phyloP scores from a whole-genome alignment of 768 basidiomycete genomes.

The Termitomyces sp. region DNA sequence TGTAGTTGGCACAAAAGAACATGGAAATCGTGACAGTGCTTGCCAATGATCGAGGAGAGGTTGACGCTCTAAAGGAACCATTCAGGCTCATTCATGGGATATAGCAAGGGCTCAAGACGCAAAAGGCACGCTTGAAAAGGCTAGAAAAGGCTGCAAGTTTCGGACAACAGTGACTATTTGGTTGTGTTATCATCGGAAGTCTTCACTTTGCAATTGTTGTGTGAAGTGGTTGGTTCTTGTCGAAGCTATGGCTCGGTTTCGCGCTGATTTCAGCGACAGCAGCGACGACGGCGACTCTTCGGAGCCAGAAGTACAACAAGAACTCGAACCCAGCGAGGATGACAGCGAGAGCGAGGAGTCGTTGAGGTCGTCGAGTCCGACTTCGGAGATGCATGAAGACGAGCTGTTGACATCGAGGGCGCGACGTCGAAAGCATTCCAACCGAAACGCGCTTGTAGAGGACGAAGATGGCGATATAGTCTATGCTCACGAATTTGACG shows the following conservation, averaged over 20 bases:
- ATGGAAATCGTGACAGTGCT: no score
- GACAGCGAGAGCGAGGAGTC: slow-evolving; percentile 31
- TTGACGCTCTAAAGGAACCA: no score
- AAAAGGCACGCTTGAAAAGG: no score
- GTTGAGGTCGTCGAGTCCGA: slow-evolving; percentile 25
- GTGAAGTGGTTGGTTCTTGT: background rate
- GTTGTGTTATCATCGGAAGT: background rate
- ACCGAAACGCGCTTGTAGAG: slow-evolving; percentile 45
- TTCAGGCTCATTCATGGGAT: no score
- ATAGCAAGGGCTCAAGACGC: no score
- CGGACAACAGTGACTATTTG: background rate
- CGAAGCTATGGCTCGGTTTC: slow-evolving; percentile 58
- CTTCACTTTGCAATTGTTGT: background rate
- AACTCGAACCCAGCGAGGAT: slow-evolving; percentile 23
- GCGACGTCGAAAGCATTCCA: slow-evolving; percentile 17
- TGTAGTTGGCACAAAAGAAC: no score
- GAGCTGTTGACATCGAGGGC: slow-evolving; percentile 28
- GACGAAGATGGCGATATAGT: slow-evolving; percentile 49
- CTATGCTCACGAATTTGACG: slow-evolving; percentile 19
- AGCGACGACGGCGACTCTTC: slow-evolving; percentile 38
- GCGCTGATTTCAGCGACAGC: slow-evolving; percentile 58
- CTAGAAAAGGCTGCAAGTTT: no score
- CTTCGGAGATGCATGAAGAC: slow-evolving; percentile 49
- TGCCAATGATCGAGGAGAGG: no score
- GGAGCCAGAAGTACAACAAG: slow-evolving; percentile 17